Base-by-base conservation (phyloP, 225 moss, liverwort and hornwort species). In the Pseudoscleropodium purum region DNA sequence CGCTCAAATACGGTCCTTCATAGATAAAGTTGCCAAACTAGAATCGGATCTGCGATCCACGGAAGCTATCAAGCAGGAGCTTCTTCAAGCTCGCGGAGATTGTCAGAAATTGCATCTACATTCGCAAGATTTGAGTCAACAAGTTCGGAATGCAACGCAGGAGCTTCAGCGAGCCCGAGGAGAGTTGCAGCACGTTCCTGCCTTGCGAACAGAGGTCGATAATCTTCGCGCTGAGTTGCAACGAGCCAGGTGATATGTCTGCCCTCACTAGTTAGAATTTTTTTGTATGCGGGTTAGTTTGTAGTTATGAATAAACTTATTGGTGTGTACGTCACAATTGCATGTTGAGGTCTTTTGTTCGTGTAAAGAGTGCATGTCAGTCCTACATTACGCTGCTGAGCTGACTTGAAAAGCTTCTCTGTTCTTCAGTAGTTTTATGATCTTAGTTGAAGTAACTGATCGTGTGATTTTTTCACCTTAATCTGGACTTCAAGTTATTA, bases 21-120 rank as follows among this genome's bases (percentile, higher is more conserved):
- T 97, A 49, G 97, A 97, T 66, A 97, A 97, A 88, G 89, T 92
- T 56, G 93, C 89, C 41, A 97, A 97, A 91, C 89, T 95, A 83
- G 97, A 97, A 86, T 91, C 94, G 36, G 97, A 97, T 80, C 79
- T 97, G 88, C 94, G 97, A 82, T 93, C 97, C 37, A 94, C 94
- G 36, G 97, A 97, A 67, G 87, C 95, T 41, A 89, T 97, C 33
- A 97, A 96, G 91, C 90, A 93, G 77, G 97, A 97, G 76, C 94
- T 96, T 88, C 95, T 95, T 79, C 97, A 97, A 92, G 96, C 93
- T 68, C 96, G 97, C 18, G 93, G 93, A 68, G 97, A 97, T 90
- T 95, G 93, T 91, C 96, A 97, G 87, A 95, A 96, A 89, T 85
- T 96, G 85, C 96, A 96, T 89, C 88, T 93, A 34, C 91, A 96